Base-by-base conservation (phyloP, 2,329 filamentous ascomycete species). In the Pseudocercospora crystallina region DNA sequence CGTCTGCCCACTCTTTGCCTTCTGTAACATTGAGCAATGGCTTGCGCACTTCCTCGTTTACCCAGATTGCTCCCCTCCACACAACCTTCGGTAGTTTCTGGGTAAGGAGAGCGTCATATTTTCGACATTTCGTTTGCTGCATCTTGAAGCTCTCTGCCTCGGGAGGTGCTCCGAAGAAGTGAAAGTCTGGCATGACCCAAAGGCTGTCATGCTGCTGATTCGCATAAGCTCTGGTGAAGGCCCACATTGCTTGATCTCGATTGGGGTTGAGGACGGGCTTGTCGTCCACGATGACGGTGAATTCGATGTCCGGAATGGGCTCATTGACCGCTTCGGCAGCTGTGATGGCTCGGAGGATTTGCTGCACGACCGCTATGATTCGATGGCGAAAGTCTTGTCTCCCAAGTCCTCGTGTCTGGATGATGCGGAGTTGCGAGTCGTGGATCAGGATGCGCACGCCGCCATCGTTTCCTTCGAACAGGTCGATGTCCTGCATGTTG, bases 391-490 rank as follows among this genome's bases (percentile, higher is more conserved):
- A 59, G 44, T 57, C 60, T 37, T 57, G 59, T 20, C 65, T 61
- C 30, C 54, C 56, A 8, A 61, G 35, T 5, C 60, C 53, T 53
- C 44, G 40, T 4, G 51, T 61, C 35, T 38, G 12, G 26, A 61
- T 43, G 29, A 61, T 54, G 31, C 58, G 51, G 29, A 60, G 46
- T 35, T 60, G 55, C 29, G 58, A 55, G n/a, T 55, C 43, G 34
- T 42, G 36, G 9, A 60, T 54, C 30, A 60, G 52, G 12, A 59
- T 42, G 13, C 50, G 53, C 5, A 59, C 49, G 29, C 53, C 56
- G 9, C 58, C 56, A 47, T 59, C 53, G 37, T 60, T 59, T 79
- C 83, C 3, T 75, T 77, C 14, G 12, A 35, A 33, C 12, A 60
- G 34, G 4, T 53, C 49, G 29, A 58, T 54, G 47, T 52, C 48